Conservation (phyloP, 2,329 filamentous ascomycete genomes). For the Colletotrichum melonis region DNA sequence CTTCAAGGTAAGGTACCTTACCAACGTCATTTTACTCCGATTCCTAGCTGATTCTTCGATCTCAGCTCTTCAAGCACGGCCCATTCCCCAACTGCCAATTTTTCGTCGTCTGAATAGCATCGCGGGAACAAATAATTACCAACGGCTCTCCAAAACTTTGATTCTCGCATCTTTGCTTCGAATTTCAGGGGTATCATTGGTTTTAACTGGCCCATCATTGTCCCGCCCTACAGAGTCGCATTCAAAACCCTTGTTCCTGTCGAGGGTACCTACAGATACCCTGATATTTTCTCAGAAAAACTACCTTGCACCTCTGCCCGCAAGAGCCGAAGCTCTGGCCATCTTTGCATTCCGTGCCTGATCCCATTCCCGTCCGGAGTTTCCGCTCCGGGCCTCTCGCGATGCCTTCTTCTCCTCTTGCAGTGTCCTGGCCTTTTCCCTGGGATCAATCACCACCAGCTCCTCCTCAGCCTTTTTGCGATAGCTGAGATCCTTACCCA, state of each 20-base stretch:
- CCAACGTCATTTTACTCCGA: constrained; percentile 33
- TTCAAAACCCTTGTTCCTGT: constrained; percentile 20
- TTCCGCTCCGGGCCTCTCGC: constrained; percentile 63
- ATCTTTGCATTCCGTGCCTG: constrained; percentile 68
- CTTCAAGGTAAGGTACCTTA: background rate
- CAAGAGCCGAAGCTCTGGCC: constrained; percentile 63
- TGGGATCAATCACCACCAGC: constrained; percentile 90
- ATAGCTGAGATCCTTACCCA: constrained; percentile 93
- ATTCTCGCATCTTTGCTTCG: background rate
- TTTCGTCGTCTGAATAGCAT: constrained; percentile 33
- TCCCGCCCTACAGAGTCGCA: constrained; percentile 23
- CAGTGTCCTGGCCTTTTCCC: constrained; percentile 82
- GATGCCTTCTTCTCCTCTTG: constrained; percentile 72
- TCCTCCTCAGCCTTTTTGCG: constrained; percentile 93
- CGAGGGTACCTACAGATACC: background rate
- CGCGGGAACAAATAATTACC: constrained; percentile 16
- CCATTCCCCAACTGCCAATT: constrained; percentile 18
- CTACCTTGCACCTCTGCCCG: constrained; percentile 67
- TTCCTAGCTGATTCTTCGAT: constrained; percentile 32
- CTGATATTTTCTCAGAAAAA: background rate
- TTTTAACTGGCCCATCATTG: constrained; percentile 15
- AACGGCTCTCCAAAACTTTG: constrained; percentile 27
- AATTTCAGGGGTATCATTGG: constrained; percentile 35
- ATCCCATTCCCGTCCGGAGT: constrained; percentile 69
- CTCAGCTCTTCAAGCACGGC: constrained; percentile 20